A percentile compares a stretch with the other conserved stretches of the same genome.
Evolutionary conservation across 768 basidiomycete genomes (phyloP).

Genomic region (Paxillus rubicundulus): DNA sequence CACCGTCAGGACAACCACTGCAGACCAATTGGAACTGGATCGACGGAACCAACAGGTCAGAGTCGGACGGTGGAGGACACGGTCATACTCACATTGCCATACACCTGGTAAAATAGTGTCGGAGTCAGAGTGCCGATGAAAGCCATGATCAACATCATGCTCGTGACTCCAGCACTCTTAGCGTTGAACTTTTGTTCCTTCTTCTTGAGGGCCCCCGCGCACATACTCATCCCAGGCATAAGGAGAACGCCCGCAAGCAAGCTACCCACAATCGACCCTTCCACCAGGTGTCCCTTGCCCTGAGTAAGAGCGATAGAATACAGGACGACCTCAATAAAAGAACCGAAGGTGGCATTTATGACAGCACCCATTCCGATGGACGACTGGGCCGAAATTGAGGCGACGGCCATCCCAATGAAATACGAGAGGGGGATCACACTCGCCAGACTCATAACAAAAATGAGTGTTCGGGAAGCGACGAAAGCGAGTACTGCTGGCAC

Average conservation of each 20-base stretch:
- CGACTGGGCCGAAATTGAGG: conserved; percentile 96
- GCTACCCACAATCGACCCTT: conserved; percentile 95
- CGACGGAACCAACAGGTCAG: conserved; percentile 15
- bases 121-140: conserved; percentile 95
- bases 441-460: conserved; percentile 81
- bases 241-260: conserved; percentile 92
- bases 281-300: conserved; percentile 89
- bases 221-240: conserved; percentile 98
- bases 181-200: conserved; percentile 99
- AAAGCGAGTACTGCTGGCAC: conserved; percentile 65
- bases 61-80: neutral
- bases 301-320: conserved; percentile 89
- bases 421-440: conserved; percentile 97
- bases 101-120: conserved; percentile 96
- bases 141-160: conserved; percentile 99
- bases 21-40: conserved; percentile 83
- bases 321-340: conserved; percentile 95
- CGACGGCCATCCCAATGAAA: conserved; percentile 99
- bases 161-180: conserved; percentile 98
- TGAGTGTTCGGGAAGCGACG: conserved; percentile 69
- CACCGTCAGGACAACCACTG: conserved; percentile 63
- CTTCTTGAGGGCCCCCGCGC: conserved; percentile 77
- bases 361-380: conserved; percentile 99
- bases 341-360: conserved; percentile 98
- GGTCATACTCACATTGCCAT: conserved; percentile 77